Evolutionary conservation across 805 yeast genomes (phyloP), one percentile per base, ranked within the genome.

Genomic region (Nakazawaea peltata): DNA sequence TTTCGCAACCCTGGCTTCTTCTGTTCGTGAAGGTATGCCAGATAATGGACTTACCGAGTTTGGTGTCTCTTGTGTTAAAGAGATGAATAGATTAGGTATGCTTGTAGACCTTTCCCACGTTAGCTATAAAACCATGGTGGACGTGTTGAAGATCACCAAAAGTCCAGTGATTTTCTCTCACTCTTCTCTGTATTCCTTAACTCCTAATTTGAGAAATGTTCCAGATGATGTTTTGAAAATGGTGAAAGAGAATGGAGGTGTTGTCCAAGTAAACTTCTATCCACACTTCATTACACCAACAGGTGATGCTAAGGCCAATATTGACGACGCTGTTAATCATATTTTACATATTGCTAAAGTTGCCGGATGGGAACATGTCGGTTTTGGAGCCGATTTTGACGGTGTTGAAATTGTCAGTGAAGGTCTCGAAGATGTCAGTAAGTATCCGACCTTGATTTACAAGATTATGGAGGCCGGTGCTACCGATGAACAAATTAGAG

Each of bases 11-110:
- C 66, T 71, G 21, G 71, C 71, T 3, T 53, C 64, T n/a, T 57
- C 65, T 1, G 55, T 56, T n/a, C 35, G 60, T 12, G 67, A 54
- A 17, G 69, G 69, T 2, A 48, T 50, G 28, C 54, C 50, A 5
- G 70, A 65, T 40, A 38, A 39, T 10, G 75, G 74, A 0, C 45
- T 69, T 28, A 55, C 70, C 13, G 57, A 56, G 1, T 61, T 42
- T 38, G 74, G 73, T 22, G 45, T 39, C 5, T 51, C 53, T 14
- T 62, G 67, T 39, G 46, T 67, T 15, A 46, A 43, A 28, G 72
- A 69, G 42, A 67, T 69, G 74, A 67, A 67, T 43, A 53, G 71
- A 33, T 41, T 69, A 12, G 74, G 75, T 1, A 64, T 69, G 63
- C 53, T 68, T 43, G 70, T 67, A 9, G 75, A 69, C 45, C 49